Conservation (phyloP, 345 rosid species). For the Bruguiera sexangula region DNA sequence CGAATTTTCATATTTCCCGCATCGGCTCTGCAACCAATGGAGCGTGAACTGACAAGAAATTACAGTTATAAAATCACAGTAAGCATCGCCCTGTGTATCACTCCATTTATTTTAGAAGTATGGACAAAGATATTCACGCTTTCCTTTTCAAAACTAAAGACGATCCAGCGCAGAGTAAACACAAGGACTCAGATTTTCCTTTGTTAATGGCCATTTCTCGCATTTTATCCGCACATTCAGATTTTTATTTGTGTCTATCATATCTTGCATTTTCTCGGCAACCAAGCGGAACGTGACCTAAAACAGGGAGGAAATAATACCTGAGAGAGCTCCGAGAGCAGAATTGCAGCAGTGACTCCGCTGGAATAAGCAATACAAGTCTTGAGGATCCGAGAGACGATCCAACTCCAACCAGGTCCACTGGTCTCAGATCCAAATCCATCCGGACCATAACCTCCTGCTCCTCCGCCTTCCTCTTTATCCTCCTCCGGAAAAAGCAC, state of each 20-base stretch:
- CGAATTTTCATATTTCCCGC: no score
- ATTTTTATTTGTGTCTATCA: neutral
- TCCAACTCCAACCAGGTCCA: slow-evolving; percentile 87
- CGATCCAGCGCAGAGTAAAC: neutral
- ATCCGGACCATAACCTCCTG: slow-evolving; percentile 11
- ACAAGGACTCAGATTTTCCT: neutral
- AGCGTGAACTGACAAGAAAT: no score
- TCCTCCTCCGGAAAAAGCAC: slow-evolving; percentile 46
- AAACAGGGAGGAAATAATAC: slow-evolving; percentile 22
- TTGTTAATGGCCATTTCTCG: neutral
- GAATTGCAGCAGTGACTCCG: slow-evolving; percentile 85
- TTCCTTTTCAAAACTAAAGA: no score
- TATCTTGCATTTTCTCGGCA: neutral
- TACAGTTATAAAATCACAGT: no score
- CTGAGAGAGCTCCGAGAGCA: slow-evolving; percentile 82
- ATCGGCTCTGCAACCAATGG: no score
- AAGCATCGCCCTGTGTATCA: no score
- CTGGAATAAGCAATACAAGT: slow-evolving; percentile 84
- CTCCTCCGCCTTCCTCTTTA: slow-evolving; percentile 17
- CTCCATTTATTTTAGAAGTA: no score
- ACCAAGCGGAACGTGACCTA: neutral
- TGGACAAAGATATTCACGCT: no score
- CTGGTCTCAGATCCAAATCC: slow-evolving; percentile 21
- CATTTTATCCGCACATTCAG: neutral
- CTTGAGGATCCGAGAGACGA: slow-evolving; percentile 63